phyloP scores from a whole-genome alignment of 441 rosid species.

The Corymbia citriodora region DNA sequence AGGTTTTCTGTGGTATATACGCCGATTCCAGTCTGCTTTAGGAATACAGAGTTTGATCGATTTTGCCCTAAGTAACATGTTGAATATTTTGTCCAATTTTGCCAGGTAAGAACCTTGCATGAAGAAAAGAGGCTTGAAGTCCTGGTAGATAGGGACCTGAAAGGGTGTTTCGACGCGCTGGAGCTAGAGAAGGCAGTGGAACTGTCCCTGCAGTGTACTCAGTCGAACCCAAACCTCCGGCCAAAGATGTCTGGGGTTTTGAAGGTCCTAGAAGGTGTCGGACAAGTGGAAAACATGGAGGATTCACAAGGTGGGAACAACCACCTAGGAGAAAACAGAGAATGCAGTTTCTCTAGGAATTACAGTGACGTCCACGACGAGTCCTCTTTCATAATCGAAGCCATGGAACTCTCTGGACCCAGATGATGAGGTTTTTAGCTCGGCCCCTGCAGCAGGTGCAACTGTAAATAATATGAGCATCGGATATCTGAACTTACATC shows the following conservation, averaged over 20 bases:
- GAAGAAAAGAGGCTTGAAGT: constrained; percentile 65
- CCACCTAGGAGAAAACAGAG: constrained; percentile 36
- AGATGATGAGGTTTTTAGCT: constrained; percentile 24
- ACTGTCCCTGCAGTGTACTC: constrained; percentile 72
- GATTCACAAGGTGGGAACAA: constrained; percentile 28
- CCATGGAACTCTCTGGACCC: constrained; percentile 96
- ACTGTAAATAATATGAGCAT: neutral
- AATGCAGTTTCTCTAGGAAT: constrained; percentile 49
- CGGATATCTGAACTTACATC: neutral
- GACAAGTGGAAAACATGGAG: constrained; percentile 41
- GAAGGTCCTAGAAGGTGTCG: constrained; percentile 64
- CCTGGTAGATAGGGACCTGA: constrained; percentile 68
- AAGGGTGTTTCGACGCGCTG: constrained; percentile 52
- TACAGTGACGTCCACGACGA: constrained; percentile 54
- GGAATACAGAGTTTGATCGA: neutral
- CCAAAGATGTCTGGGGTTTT: constrained; percentile 77
- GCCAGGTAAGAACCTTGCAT: constrained; percentile 71
- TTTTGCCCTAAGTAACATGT: neutral
- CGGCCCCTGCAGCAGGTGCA: neutral
- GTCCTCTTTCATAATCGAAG: constrained; percentile 82
- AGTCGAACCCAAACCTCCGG: constrained; percentile 51
- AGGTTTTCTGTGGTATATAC: neutral
- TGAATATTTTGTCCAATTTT: neutral
- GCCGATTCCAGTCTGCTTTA: neutral
- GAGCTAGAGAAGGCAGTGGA: constrained; percentile 67